phyloP scores from a whole-genome alignment of 495 filamentous ascomycete genomes.

The Pseudotulostoma volvatum region DNA sequence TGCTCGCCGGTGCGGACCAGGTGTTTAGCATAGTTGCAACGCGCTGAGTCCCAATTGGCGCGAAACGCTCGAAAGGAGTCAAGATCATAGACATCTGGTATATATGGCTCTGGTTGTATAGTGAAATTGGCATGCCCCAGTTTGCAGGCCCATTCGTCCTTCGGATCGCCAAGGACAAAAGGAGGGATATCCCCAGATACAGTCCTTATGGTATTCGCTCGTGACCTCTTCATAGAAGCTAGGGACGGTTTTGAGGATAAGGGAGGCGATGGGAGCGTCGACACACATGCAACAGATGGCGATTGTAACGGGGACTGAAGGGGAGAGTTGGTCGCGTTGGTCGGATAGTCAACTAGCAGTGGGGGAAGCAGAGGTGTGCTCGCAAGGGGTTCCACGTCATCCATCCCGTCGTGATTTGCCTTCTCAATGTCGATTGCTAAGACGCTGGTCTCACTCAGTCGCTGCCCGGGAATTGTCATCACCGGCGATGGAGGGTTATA shows the following conservation, averaged over 20 bases:
- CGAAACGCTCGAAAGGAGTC: constrained; percentile 50
- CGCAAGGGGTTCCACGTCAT: constrained; percentile 45
- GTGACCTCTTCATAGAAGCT: constrained; percentile 49
- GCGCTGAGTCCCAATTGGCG: constrained; percentile 62
- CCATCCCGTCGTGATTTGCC: constrained; percentile 33
- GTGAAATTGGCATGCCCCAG: constrained; percentile 88
- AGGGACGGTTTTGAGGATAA: constrained; percentile 65
- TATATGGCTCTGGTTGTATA: constrained; percentile 69
- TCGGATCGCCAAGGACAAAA: constrained; percentile 43
- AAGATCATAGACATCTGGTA: constrained; percentile 41
- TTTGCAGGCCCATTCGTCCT: constrained; percentile 66
- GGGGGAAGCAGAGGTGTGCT: constrained; percentile 75
- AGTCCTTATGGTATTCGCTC: constrained; percentile 30
- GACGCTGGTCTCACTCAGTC: constrained; percentile 28
- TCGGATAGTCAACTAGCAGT: constrained; percentile 42
- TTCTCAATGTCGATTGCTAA: constrained; percentile 42
- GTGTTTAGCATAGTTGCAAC: constrained; percentile 69
- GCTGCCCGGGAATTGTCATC: constrained; percentile 43
- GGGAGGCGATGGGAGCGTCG: constrained; percentile 50
- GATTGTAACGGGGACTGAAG: constrained; percentile 71
- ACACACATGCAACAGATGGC: constrained; percentile 42
- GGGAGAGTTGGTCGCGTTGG: constrained; percentile 20
- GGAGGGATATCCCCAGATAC: constrained; percentile 41
- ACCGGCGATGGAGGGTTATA: constrained; percentile 48
- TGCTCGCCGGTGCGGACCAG: constrained; percentile 73